Percentiles rank a stretch among this genome's conserved stretches.
These are phyloP conservation scores for Cytospora schulzeri DNA, from an alignment of 2,329 filamentous ascomycete species.

Conservation along the genomic window DNA sequence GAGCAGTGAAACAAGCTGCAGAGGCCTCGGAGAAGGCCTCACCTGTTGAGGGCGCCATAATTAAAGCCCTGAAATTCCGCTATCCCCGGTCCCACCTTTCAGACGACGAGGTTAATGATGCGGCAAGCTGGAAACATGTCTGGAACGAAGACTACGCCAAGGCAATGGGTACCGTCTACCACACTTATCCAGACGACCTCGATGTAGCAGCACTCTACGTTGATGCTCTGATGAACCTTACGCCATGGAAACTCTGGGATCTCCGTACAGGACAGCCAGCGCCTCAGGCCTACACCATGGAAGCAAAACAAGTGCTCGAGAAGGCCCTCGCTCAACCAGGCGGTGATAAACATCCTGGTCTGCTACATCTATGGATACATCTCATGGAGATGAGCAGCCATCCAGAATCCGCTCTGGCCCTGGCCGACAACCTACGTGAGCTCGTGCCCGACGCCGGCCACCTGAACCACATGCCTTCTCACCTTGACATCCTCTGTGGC, in stretches of 20 bases:
- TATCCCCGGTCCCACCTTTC: conserved; percentile 49
- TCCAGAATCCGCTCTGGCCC: conserved; percentile 62
- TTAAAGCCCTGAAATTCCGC: conserved; percentile 62
- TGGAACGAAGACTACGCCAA: conserved; percentile 64
- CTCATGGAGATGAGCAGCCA: conserved; percentile 54
- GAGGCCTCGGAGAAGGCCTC: conserved; percentile 37
- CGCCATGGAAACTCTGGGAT: conserved; percentile 50
- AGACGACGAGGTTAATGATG: conserved; percentile 47
- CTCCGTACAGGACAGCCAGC: conserved; percentile 47
- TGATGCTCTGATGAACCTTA: conserved; percentile 54
- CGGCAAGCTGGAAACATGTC: conserved; percentile 36
- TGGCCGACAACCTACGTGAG: conserved; percentile 63
- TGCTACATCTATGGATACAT: conserved; percentile 62
- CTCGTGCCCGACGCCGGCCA: conserved; percentile 72
- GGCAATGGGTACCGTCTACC: conserved; percentile 48
- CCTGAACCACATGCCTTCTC: conserved; percentile 67
- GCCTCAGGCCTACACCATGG: conserved; percentile 55
- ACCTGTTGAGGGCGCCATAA: conserved; percentile 62
- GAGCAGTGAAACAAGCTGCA: conserved; percentile 36
- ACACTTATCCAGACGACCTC: conserved; percentile 39
- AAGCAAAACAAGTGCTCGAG: conserved; percentile 62
- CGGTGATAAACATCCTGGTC: conserved; percentile 57
- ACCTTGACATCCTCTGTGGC: conserved; percentile 73
- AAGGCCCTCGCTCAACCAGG: conserved; percentile 53
- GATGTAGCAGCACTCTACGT: conserved; percentile 46